Conservation (phyloP, 2,329 filamentous ascomycete species). For the Colletotrichum kahawae region DNA sequence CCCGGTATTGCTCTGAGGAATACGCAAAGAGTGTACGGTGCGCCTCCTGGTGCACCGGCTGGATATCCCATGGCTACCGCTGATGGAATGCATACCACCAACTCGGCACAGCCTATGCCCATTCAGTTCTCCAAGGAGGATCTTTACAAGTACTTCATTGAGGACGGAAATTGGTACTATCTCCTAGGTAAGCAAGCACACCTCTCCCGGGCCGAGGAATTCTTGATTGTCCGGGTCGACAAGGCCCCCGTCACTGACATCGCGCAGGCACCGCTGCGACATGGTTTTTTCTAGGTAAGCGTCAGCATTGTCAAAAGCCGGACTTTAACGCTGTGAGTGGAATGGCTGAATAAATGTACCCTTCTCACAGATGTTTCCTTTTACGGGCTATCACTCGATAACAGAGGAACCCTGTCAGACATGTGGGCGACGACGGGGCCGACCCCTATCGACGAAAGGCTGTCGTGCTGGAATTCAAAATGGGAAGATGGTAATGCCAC, state of each 20-base stretch:
- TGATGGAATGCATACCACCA: constrained; percentile 37
- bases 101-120: constrained; percentile 42
- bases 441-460: constrained; percentile 37
- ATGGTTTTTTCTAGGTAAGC: constrained; percentile 48
- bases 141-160: constrained; percentile 55
- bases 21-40: constrained; percentile 63
- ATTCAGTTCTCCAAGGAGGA: constrained; percentile 55
- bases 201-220: not conserved
- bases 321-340: not conserved
- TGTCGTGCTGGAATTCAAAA: constrained; percentile 54
- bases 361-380: constrained; percentile 58
- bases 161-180: constrained; percentile 51
- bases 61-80: constrained; percentile 24
- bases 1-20: constrained; percentile 63
- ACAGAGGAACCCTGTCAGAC: constrained; percentile 45
- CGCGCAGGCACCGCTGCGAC: constrained; percentile 47
- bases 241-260: not conserved
- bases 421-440: constrained; percentile 44
- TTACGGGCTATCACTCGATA: constrained; percentile 57
- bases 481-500: constrained; percentile 47
- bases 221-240: not conserved
- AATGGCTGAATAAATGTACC: not conserved
- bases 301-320: not conserved
- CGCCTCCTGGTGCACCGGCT: constrained; percentile 30
- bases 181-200: constrained; percentile 34